Evolutionary conservation across 805 yeast species (phyloP), one percentile per base, ranked within the genome.

Genomic region (Candida methanosorbosa): DNA sequence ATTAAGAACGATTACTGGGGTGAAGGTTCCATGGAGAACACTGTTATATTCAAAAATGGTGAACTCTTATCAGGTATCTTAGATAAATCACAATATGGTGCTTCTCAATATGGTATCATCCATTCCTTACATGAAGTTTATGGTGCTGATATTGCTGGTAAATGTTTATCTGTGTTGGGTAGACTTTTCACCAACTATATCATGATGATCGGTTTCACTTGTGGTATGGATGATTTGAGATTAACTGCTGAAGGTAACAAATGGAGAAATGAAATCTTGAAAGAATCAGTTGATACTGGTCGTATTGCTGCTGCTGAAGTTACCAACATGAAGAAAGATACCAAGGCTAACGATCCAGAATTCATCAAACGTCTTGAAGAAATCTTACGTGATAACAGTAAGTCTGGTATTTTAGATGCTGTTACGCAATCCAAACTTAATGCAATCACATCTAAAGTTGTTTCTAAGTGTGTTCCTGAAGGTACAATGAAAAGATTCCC

Each of bases 211-310:
- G 97, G 96, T 2, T 84, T 92, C 56, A 92, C 98, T 7, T 92
- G 99, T 78, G 98, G 99, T 72, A 94, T 92, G 98, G 99, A 92
- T 58, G 99, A 92, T 66, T 70, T 92, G 59, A 76, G 95, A 56
- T 71, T 94, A 47, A 92, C 97, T 17, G 74, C 60, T 3, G 95
- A 85, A 48, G 99, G 99, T 55, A 88, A 94, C 57, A 52, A 68
- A 40, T 79, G 94, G 90, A 78, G 99, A 68, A 63, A 64, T 12
- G 94, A 86, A 40, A 83, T 92, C 41, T 70, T 94, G 57, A 64
- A 74, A 45, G 78, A 78, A 39, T 78, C 94, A 18, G 72, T 71
- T 34, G 94, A 82, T 49, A 79, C 78, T 38, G 99, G 98, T 53
- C 73, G 90, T 56, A 70, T 71, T 45, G 97, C 97, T 27, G 98